These are phyloP conservation scores for Diplotaxis tenuifolia DNA, from an alignment of 345 rosid genomes.

Conservation along the genomic window DNA sequence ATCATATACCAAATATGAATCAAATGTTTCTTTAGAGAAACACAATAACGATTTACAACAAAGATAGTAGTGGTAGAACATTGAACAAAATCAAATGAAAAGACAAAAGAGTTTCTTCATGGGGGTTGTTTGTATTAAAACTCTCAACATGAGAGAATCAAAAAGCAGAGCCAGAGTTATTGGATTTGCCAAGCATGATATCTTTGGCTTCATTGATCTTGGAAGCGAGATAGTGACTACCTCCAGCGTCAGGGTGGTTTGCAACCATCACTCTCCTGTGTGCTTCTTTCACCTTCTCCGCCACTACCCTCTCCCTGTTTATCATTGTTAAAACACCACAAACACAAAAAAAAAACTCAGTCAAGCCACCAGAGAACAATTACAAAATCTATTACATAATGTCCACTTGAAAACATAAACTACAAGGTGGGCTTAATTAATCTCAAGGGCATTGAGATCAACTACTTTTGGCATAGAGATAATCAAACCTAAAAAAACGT, in stretches of 20 bases:
- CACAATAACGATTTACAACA: conserved; percentile 10
- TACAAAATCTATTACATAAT: not conserved
- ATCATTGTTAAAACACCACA: not conserved
- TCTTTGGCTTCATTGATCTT: conserved; percentile 91
- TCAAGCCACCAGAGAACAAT: not conserved
- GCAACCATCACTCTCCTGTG: conserved; percentile 90
- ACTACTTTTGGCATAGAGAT: not conserved
- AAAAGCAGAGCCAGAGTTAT: conserved; percentile 66
- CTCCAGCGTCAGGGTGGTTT: conserved; percentile 89
- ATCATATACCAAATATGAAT: not conserved
- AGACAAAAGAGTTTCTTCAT: not conserved
- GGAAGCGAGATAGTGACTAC: conserved; percentile 86
- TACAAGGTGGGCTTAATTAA: not conserved
- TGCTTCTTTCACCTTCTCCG: conserved; percentile 81
- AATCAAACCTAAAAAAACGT: not conserved
- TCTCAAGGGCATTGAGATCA: not conserved
- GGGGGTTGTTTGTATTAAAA: not conserved
- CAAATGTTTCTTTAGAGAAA: not conserved
- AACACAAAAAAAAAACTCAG: not conserved
- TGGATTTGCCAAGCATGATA: conserved; percentile 69
- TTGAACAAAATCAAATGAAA: conserved; percentile 9
- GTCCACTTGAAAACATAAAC: not conserved
- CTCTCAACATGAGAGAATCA: conserved; percentile 19
- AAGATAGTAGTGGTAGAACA: not conserved
- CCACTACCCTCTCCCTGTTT: conserved; percentile 60